Percentiles rank a stretch among this genome's conserved stretches.
Evolutionary conservation across 2,329 filamentous ascomycete species (phyloP).

Genomic region (Gaeumannomyces tritici): DNA sequence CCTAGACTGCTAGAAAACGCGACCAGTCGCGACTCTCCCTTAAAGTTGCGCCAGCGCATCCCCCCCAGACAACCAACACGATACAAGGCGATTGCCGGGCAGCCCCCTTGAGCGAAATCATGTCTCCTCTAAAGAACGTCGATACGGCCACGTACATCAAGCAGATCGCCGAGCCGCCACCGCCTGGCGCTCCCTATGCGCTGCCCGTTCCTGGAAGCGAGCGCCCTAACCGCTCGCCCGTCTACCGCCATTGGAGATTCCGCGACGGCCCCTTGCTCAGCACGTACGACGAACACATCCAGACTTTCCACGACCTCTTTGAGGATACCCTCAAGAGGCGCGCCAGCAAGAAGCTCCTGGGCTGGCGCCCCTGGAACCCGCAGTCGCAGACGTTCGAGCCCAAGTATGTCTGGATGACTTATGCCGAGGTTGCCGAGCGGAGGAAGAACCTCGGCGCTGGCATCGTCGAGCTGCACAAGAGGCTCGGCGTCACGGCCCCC

Average conservation of each 20-base stretch:
- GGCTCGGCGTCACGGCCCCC: constrained; percentile 53
- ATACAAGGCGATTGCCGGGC: not conserved
- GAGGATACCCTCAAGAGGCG: constrained; percentile 54
- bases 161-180: constrained; percentile 53
- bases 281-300: constrained; percentile 60
- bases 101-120: constrained; percentile 14
- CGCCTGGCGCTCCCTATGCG: constrained; percentile 68
- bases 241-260: constrained; percentile 80
- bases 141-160: constrained; percentile 31
- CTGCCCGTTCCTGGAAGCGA: constrained; percentile 68
- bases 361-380: constrained; percentile 70
- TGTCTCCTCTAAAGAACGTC: constrained; percentile 18
- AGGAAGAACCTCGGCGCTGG: constrained; percentile 80
- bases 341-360: constrained; percentile 65
- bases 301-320: constrained; percentile 73
- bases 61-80: not conserved
- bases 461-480: constrained; percentile 70
- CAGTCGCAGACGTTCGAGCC: constrained; percentile 62
- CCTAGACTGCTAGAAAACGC: not conserved
- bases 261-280: constrained; percentile 61
- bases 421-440: constrained; percentile 67
- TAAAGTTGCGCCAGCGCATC: not conserved
- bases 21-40: not conserved
- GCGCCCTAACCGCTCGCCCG: constrained; percentile 57
- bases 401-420: constrained; percentile 76